A percentile compares a stretch with the other conserved stretches of the same genome.
These are phyloP conservation scores for Xylaria cubensis DNA, from an alignment of 495 filamentous ascomycete genomes.

Conservation along the genomic window DNA sequence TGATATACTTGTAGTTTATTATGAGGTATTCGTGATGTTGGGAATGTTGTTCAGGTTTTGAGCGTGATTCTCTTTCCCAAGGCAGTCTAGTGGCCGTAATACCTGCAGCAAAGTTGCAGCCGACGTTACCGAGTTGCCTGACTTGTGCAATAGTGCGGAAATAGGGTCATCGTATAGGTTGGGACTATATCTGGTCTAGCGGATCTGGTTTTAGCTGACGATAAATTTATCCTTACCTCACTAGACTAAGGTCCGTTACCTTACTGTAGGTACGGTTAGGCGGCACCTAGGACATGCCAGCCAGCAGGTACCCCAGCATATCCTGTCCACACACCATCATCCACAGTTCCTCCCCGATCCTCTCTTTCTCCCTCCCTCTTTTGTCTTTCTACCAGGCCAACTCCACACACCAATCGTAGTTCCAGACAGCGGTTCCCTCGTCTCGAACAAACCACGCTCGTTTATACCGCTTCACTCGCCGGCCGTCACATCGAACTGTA, in stretches of 20 bases:
- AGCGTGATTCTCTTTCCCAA: background rate
- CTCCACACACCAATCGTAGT: constrained; percentile 10
- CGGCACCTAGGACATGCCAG: no score
- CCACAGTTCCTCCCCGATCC: constrained; percentile 9
- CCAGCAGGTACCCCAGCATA: no score
- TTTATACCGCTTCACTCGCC: constrained; percentile 17
- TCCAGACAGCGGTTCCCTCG: constrained; percentile 2
- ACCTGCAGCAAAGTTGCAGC: background rate
- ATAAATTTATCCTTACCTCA: no score
- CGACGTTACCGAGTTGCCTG: constrained; percentile 1
- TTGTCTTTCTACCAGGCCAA: constrained; percentile 2
- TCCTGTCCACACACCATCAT: constrained; percentile 15
- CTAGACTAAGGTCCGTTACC: no score
- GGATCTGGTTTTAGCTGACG: constrained; percentile 12
- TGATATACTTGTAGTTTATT: background rate
- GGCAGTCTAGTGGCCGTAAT: background rate
- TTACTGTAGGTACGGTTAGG: no score
- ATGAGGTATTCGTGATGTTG: constrained; percentile 5
- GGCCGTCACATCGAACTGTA: background rate
- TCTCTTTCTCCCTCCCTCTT: constrained; percentile 4
- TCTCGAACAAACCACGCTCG: constrained; percentile 22
- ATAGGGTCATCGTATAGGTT: constrained; percentile 7
- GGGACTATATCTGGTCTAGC: background rate
- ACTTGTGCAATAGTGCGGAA: background rate
- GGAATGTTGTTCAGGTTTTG: background rate